Evolutionary conservation across 805 yeast species (phyloP).

Genomic region (Ascoidea tarda): DNA sequence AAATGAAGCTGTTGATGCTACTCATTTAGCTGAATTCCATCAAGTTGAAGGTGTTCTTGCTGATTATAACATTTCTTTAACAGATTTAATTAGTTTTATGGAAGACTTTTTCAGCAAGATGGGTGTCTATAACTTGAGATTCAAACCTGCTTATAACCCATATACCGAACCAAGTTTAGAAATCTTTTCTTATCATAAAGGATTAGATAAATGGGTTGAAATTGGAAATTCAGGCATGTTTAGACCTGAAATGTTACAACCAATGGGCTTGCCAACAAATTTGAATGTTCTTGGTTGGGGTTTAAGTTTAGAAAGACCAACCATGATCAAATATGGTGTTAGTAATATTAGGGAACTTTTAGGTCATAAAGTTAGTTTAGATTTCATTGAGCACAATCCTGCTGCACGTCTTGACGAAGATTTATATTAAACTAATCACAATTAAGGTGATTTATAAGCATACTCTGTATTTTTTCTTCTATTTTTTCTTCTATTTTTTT

Average conservation of each 20-base stretch:
- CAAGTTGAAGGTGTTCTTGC: conserved; percentile 99
- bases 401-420: conserved; percentile 94
- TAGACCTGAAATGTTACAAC: conserved; percentile 97
- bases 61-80: conserved; percentile 86
- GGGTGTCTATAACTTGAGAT: conserved; percentile 93
- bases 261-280: conserved; percentile 95
- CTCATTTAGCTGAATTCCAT: conserved; percentile 98
- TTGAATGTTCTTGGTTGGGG: conserved; percentile 97
- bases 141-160: conserved; percentile 98
- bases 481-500: too few species aligned
- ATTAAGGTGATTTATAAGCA: too few species aligned
- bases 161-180: conserved; percentile 98
- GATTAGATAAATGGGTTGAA: conserved; percentile 95
- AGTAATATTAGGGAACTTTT: conserved; percentile 90
- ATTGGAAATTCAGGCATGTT: conserved; percentile 99
- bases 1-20: conserved; percentile 98
- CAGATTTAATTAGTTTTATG: conserved; percentile 97
- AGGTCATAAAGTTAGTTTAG: conserved; percentile 93
- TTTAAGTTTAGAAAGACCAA: conserved; percentile 92
- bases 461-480: too few species aligned
- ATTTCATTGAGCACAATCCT: conserved; percentile 89
- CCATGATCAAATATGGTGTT: conserved; percentile 96
- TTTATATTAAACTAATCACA: conserved; percentile 18
- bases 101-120: conserved; percentile 89
- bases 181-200: conserved; percentile 92